phyloP scores from a whole-genome alignment of 139 green algal species.

The Chlorella sp. region DNA sequence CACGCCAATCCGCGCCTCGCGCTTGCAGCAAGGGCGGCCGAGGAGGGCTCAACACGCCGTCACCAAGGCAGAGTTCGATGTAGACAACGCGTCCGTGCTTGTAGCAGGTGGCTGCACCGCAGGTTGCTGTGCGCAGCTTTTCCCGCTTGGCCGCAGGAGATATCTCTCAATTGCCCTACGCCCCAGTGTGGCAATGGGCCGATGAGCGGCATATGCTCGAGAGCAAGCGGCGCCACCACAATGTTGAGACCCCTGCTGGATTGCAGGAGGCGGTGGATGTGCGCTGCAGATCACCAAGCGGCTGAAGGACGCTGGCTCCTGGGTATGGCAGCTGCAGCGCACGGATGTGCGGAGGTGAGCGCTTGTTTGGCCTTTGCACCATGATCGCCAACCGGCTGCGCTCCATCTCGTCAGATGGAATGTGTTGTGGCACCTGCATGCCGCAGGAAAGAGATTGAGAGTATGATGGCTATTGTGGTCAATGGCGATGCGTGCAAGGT shows the following conservation, averaged over 20 bases:
- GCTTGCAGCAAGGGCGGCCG: too few species aligned
- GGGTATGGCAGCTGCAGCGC: constrained; percentile 94
- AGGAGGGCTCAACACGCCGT: too few species aligned
- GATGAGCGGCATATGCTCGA: neutral
- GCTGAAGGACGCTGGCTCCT: constrained; percentile 95
- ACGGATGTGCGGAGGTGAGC: constrained; percentile 68
- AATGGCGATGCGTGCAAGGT: constrained; percentile 89
- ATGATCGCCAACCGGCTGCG: too few species aligned
- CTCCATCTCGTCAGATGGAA: too few species aligned
- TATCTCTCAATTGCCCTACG: neutral
- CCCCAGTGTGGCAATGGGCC: neutral
- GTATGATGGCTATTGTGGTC: constrained; percentile 92
- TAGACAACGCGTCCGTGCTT: constrained; percentile 93
- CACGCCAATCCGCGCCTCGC: too few species aligned
- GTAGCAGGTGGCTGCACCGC: constrained; percentile 56
- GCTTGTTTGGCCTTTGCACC: neutral
- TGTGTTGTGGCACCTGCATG: neutral
- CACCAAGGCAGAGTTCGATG: constrained; percentile 61
- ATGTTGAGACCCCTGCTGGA: neutral
- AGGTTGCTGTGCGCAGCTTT: neutral
- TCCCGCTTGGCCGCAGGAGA: neutral
- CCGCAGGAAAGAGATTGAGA: constrained; percentile 86
- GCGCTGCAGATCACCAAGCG: constrained; percentile 85
- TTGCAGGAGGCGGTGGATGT: constrained; percentile 85
- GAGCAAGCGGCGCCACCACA: neutral